Percentiles rank a stretch among this genome's conserved stretches.
These are phyloP conservation scores for Lachancea thermotolerans DNA, from an alignment of 805 yeast genomes.

Conservation along the genomic window DNA sequence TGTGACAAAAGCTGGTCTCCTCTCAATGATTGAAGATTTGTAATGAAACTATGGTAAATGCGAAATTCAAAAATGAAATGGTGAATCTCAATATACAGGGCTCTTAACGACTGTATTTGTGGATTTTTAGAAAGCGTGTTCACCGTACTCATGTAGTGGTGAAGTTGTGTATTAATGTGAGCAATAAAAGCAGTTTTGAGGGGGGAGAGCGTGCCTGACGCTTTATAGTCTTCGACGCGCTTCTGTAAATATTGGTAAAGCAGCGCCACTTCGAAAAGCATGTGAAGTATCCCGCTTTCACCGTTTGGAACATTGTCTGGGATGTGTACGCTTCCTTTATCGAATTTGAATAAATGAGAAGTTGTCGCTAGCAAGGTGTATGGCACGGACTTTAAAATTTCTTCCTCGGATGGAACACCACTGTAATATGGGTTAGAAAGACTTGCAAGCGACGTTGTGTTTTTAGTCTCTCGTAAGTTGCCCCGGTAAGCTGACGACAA, in stretches of 20 bases:
- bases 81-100: conserved; percentile 33
- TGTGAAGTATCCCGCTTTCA: conserved; percentile 46
- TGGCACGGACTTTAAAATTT: conserved; percentile 41
- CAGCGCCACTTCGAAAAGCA: conserved; percentile 65
- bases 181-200: conserved; percentile 56
- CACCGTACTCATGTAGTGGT: conserved; percentile 37
- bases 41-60: conserved; percentile 42
- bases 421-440: conserved; percentile 29
- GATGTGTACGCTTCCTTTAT: conserved; percentile 31
- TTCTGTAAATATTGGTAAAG: conserved; percentile 44
- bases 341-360: conserved; percentile 47
- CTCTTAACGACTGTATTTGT: conserved; percentile 23
- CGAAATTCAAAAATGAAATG: conserved; percentile 54
- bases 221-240: conserved; percentile 27
- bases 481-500: conserved; percentile 21
- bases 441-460: conserved; percentile 14
- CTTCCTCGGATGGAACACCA: conserved; percentile 33
- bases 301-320: conserved; percentile 53
- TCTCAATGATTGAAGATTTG: conserved; percentile 26
- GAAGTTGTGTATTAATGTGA: conserved; percentile 38
- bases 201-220: conserved; percentile 37
- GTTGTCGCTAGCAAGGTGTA: conserved; percentile 58
- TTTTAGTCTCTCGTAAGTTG: conserved; percentile 5
- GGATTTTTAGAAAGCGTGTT: conserved; percentile 40
- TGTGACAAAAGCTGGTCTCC: conserved; percentile 51